Percentiles rank a stretch among this genome's conserved stretches.
Evolutionary conservation across 208 protist species (phyloP).

Genomic region (Leishmania braziliensis): DNA sequence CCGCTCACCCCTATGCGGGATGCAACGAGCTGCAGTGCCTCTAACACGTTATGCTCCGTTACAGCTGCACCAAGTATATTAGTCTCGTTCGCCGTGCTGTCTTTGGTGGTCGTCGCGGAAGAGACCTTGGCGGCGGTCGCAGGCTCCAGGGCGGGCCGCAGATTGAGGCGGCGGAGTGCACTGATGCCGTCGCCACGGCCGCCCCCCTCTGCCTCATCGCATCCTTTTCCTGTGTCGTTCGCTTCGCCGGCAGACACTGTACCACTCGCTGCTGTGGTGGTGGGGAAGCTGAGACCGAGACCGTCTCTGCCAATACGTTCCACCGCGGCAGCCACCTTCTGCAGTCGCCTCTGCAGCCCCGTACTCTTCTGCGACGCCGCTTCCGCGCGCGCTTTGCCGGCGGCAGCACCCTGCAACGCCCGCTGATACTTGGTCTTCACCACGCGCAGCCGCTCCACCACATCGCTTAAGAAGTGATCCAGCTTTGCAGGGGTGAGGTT

Average conservation of each 20-base stretch:
- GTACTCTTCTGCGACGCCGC: slow-evolving; percentile 44
- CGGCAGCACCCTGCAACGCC: slow-evolving; percentile 34
- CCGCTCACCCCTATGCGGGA: slow-evolving; percentile 37
- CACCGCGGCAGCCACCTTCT: slow-evolving; percentile 32
- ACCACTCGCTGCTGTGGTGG: not conserved
- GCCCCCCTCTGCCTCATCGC: not conserved
- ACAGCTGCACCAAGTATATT: slow-evolving; percentile 21
- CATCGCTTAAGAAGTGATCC: slow-evolving; percentile 53
- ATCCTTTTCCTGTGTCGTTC: not conserved
- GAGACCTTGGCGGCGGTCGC: not conserved
- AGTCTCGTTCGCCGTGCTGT: not conserved
- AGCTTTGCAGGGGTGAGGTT: slow-evolving; percentile 26
- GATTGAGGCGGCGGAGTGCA: slow-evolving; percentile 27
- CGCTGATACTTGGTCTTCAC: slow-evolving; percentile 52
- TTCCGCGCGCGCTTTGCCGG: slow-evolving; percentile 51
- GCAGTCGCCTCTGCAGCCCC: slow-evolving; percentile 27
- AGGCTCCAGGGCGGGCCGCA: slow-evolving; percentile 13
- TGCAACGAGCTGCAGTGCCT: slow-evolving; percentile 51
- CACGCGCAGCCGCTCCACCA: slow-evolving; percentile 55
- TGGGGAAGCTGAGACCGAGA: slow-evolving; percentile 20
- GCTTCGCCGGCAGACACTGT: not conserved
- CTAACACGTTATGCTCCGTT: slow-evolving; percentile 57
- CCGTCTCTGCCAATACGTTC: slow-evolving; percentile 24
- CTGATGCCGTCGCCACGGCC: slow-evolving; percentile 24
- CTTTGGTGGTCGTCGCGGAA: not conserved